Conservation (phyloP, 352 stramenopile species). For the Phytophthora nicotianae region DNA sequence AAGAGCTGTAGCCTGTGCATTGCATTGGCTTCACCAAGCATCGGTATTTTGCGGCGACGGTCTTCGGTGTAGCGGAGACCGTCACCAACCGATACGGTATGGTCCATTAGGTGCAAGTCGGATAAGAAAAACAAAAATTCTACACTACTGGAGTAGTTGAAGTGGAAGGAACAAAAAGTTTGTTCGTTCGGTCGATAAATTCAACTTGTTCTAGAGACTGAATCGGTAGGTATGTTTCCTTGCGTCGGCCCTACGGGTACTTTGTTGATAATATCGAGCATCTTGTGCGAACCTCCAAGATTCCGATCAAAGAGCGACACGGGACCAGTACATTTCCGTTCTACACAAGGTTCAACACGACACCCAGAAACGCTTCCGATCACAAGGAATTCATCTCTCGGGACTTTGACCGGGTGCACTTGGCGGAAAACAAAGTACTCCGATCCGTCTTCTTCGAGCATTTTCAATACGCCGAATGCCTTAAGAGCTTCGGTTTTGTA, state of each 20-base stretch:
- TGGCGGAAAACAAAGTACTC: constrained; percentile 27
- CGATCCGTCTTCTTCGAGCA: constrained; percentile 6
- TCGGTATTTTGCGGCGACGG: not conserved
- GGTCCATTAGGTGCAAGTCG: no score
- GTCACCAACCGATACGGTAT: not conserved
- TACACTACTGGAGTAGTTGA: no score
- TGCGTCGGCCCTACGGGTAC: not conserved
- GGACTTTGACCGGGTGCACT: constrained; percentile 21
- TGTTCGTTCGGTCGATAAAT: no score
- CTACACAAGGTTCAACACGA: constrained; percentile 19
- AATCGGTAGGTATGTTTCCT: not conserved
- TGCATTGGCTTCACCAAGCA: not conserved
- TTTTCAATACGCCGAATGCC: constrained; percentile 27
- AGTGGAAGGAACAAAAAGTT: no score
- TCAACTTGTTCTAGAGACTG: no score
- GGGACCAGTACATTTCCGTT: constrained; percentile 12
- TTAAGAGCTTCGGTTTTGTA: constrained; percentile 27
- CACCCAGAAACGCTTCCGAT: constrained; percentile 16
- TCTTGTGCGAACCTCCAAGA: not conserved
- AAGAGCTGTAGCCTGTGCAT: not conserved
- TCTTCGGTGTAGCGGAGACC: not conserved
- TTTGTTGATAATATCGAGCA: not conserved
- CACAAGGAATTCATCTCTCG: constrained; percentile 21
- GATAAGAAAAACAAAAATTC: no score
- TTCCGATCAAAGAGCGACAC: constrained; percentile 17